Percentiles rank a stretch among this genome's conserved stretches.
Conservation (phyloP, 805 yeast genomes). For the Metschnikowia picachoensis region DNA sequence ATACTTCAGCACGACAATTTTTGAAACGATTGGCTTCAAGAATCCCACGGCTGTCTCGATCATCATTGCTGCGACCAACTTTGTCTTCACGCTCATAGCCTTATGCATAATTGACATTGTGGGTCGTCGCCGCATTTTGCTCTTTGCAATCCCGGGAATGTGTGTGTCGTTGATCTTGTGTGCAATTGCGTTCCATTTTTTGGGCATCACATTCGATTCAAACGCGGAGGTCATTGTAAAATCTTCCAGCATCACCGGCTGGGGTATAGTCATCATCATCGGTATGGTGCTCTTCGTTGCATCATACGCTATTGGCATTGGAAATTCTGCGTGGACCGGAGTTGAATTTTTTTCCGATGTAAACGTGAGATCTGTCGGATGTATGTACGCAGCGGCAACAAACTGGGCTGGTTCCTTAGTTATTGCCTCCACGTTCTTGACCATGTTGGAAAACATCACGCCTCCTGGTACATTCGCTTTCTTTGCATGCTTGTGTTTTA, state of each 20-base stretch:
- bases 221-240: slow-evolving; percentile 35
- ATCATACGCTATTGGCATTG: slow-evolving; percentile 89
- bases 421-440: slow-evolving; percentile 86
- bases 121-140: slow-evolving; percentile 80
- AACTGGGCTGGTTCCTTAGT: slow-evolving; percentile 95
- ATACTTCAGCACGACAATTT: slow-evolving; percentile 93
- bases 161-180: slow-evolving; percentile 68
- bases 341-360: slow-evolving; percentile 89
- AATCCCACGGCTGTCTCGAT: slow-evolving; percentile 94
- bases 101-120: slow-evolving; percentile 81
- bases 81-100: slow-evolving; percentile 81
- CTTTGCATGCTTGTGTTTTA: slow-evolving; percentile 75
- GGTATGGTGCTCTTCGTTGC: slow-evolving; percentile 88
- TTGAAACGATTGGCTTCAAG: slow-evolving; percentile 83
- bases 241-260: slow-evolving; percentile 56
- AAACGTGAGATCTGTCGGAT: slow-evolving; percentile 86
- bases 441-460: slow-evolving; percentile 89
- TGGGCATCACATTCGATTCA: slow-evolving; percentile 57
- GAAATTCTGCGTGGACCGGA: slow-evolving; percentile 98
- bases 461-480: slow-evolving; percentile 94
- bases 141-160: slow-evolving; percentile 86
- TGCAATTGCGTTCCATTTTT: slow-evolving; percentile 88
- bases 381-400: slow-evolving; percentile 84
- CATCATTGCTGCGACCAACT: slow-evolving; percentile 91
- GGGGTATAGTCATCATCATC: slow-evolving; percentile 86